These are phyloP conservation scores for Dovyalis caffra DNA, from an alignment of 345 rosid genomes.

Conservation along the genomic window DNA sequence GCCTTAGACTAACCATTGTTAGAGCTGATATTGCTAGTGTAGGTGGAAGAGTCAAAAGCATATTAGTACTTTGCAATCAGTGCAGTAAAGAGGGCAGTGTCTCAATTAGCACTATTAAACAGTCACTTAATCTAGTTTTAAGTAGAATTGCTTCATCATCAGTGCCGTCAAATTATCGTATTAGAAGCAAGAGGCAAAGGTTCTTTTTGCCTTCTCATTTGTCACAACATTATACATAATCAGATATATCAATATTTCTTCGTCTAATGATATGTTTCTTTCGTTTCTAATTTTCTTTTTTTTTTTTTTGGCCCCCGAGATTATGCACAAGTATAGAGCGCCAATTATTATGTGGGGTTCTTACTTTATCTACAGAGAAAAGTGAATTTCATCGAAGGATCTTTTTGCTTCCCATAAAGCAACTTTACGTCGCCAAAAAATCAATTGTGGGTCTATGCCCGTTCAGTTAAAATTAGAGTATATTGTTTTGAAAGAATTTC, in stretches of 20 bases:
- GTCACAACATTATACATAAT: neutral
- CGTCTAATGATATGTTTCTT: neutral
- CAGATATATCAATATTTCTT: neutral
- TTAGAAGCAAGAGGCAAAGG: slow-evolving; percentile 90
- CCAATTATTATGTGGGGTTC: too few species aligned
- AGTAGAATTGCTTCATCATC: slow-evolving; percentile 49
- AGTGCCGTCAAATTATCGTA: slow-evolving; percentile 41
- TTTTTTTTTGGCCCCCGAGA: too few species aligned
- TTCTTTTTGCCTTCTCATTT: slow-evolving; percentile 60
- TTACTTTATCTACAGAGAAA: too few species aligned
- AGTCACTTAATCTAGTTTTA: slow-evolving; percentile 44
- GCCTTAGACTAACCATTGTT: slow-evolving; percentile 48
- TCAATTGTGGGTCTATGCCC: neutral
- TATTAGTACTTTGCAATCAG: slow-evolving; percentile 47
- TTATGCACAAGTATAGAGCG: neutral
- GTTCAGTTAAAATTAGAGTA: neutral
- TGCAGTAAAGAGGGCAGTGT: slow-evolving; percentile 23
- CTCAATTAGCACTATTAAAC: slow-evolving; percentile 40
- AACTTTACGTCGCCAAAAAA: too few species aligned
- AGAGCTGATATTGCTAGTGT: slow-evolving; percentile 60
- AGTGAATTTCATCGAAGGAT: too few species aligned
- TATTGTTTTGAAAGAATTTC: neutral
- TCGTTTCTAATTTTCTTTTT: neutral
- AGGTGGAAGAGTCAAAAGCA: slow-evolving; percentile 73
- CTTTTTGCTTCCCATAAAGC: too few species aligned